Evolutionary conservation across 768 basidiomycete genomes (phyloP).

Genomic region (Sarcodon sp.): DNA sequence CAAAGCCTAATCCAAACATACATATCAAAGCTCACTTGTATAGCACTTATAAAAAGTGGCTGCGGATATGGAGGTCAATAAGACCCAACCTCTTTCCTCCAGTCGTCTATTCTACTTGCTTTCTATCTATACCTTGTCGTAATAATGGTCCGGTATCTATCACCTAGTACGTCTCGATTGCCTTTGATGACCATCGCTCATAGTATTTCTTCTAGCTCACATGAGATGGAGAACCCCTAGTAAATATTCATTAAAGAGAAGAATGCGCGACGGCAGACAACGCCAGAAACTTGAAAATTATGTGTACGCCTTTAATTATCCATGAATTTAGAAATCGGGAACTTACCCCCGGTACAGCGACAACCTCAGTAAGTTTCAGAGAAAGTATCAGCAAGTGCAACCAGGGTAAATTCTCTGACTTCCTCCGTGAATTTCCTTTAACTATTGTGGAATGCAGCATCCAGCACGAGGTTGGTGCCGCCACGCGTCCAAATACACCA

Average conservation of each 20-base stretch:
- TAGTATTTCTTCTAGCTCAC: background rate
- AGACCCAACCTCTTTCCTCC: too few species aligned
- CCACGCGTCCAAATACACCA: background rate
- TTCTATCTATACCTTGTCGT: too few species aligned
- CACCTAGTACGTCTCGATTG: background rate
- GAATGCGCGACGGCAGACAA: background rate
- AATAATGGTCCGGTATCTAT: background rate
- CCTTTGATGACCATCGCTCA: background rate
- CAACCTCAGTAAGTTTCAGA: background rate
- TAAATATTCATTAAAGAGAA: background rate
- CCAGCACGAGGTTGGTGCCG: background rate
- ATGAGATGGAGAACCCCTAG: background rate
- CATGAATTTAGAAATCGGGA: too few species aligned
- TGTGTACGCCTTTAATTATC: background rate
- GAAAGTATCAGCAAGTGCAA: background rate
- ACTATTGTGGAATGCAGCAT: background rate
- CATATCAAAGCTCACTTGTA: too few species aligned
- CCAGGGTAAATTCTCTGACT: background rate
- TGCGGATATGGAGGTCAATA: too few species aligned
- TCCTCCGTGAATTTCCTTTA: background rate
- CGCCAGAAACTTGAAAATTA: background rate
- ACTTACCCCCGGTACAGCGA: too few species aligned
- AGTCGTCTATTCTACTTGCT: too few species aligned
- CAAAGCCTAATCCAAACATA: too few species aligned
- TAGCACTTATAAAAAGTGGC: too few species aligned